Base-by-base conservation (phyloP, 805 yeast species). In the Cyberlindnera veronae region DNA sequence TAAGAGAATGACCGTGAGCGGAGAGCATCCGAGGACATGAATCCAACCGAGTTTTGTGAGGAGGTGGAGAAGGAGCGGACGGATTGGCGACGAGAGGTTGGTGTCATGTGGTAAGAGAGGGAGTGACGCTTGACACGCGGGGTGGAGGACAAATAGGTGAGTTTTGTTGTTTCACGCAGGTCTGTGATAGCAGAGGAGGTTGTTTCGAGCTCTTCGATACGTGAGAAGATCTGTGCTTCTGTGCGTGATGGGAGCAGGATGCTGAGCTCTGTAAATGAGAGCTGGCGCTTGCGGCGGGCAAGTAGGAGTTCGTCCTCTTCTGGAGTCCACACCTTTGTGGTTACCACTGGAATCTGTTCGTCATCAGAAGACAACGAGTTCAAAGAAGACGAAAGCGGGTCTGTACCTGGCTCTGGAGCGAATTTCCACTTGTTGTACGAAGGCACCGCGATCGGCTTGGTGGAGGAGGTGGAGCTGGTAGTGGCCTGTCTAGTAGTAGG, bases 301-400 rank as follows among this genome's bases (percentile, higher is more conserved):
- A 77, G 52, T 28, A 87, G 59, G 26, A 77, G 57, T 46, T 80
- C 84, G 61, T 87, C 95, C 60, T 87, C 95, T 38, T 84, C 93
- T 52, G 39, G 36, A 1, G 74, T 53, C 81, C 81, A 76, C 18
- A 23, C 16, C 23, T 36, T 36, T 9, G 21, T 4, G 32, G 35
- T 31, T 15, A n/a, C 15, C 5, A 34, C n/a, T n/a, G n/a, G n/a
- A n/a, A n/a, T n/a, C n/a, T n/a, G 29, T 21, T 41, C 45, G 6
- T 48, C 53, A n/a, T 41, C 46, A 2, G 38, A 29, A 14, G 41
- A 34, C 16, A 34, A 26, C 16, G 38, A 34, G 26, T 17, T 34
- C 6, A 34, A 9, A 8, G 38, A 36, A 3, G 48, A 41, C 3
- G 48, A 41, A 3, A 47, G 30, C 8, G 51, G 51, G 21, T 48